A percentile compares a stretch with the other conserved stretches of the same genome.
phyloP scores from a whole-genome alignment of 108 stramenopile genomes.

The Aurantiochytrium sp. region DNA sequence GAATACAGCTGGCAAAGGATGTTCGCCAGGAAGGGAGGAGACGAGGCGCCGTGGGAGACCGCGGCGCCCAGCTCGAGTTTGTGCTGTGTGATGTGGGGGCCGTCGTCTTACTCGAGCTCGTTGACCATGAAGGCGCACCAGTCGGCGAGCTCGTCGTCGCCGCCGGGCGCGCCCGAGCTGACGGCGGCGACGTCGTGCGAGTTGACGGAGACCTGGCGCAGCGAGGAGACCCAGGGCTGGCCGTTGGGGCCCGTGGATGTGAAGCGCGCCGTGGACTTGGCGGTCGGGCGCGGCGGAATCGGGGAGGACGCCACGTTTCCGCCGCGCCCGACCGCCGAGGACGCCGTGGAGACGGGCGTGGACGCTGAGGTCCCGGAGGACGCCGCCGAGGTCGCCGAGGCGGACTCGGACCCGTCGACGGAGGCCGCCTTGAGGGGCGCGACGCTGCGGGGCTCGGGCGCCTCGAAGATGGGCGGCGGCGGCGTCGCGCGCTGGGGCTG shows the following conservation, averaged over 20 bases:
- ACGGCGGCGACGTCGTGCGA: not conserved
- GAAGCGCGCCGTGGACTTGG: no score
- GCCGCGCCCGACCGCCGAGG: not conserved
- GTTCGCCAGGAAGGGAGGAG: no score
- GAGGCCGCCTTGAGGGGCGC: no score
- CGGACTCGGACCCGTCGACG: no score
- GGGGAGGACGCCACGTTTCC: not conserved
- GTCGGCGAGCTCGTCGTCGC: not conserved
- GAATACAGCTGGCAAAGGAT: no score
- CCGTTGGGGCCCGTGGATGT: not conserved
- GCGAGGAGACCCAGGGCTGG: not conserved
- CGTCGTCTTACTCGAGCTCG: not conserved
- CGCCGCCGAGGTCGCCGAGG: no score
- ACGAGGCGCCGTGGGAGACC: no score
- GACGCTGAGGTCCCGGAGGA: not conserved
- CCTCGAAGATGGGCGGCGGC: no score
- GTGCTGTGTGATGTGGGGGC: not conserved
- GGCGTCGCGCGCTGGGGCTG: no score
- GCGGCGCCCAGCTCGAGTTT: no score
- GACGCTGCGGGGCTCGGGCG: no score
- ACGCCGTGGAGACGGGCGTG: not conserved
- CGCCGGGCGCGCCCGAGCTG: not conserved
- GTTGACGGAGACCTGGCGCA: not conserved
- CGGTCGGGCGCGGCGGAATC: not conserved
- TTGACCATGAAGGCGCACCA: conserved; percentile 8